Percentiles rank a stretch among this genome's conserved stretches.
Evolutionary conservation across 2,329 filamentous ascomycete genomes (phyloP).

Genomic region (Salinomyces thailandicus): DNA sequence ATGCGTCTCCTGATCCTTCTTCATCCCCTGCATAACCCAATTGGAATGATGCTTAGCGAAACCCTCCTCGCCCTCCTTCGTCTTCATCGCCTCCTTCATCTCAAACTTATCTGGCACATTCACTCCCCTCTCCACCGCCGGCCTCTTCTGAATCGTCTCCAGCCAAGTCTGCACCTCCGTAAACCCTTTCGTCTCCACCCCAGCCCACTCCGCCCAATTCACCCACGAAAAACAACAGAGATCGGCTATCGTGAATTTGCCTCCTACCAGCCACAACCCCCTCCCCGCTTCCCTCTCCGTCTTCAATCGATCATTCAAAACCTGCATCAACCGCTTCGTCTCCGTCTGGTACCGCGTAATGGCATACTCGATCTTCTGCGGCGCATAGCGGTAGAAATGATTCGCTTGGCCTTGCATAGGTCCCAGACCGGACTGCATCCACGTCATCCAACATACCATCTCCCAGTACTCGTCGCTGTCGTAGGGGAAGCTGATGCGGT

Average conservation of each 20-base stretch:
- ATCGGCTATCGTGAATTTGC: slow-evolving; percentile 40
- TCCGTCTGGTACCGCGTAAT: slow-evolving; percentile 29
- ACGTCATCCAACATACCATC: slow-evolving; percentile 37
- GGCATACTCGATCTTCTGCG: slow-evolving; percentile 33
- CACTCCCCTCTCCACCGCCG: slow-evolving; percentile 24
- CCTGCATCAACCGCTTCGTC: slow-evolving; percentile 37
- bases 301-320: slow-evolving; percentile 34
- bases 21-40: slow-evolving; percentile 30
- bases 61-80: slow-evolving; percentile 28
- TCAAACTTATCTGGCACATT: slow-evolving; percentile 29
- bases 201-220: slow-evolving; percentile 33
- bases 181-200: slow-evolving; percentile 23
- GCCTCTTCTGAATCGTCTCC: slow-evolving; percentile 23
- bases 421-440: slow-evolving; percentile 32
- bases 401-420: slow-evolving; percentile 39
- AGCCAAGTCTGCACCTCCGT: slow-evolving; percentile 23
- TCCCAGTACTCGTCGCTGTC: slow-evolving; percentile 35
- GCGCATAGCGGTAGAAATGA: slow-evolving; percentile 37
- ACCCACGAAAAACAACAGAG: slow-evolving; percentile 39
- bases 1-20: slow-evolving; percentile 30
- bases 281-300: slow-evolving; percentile 8
- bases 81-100: slow-evolving; percentile 30
- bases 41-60: slow-evolving; percentile 28
- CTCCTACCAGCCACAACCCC: slow-evolving; percentile 35
- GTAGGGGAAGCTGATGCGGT: slow-evolving; percentile 33